Evolutionary conservation across 305 asterid genomes (phyloP), one percentile per base, ranked within the genome.

Genomic region (Rubia balearica): DNA sequence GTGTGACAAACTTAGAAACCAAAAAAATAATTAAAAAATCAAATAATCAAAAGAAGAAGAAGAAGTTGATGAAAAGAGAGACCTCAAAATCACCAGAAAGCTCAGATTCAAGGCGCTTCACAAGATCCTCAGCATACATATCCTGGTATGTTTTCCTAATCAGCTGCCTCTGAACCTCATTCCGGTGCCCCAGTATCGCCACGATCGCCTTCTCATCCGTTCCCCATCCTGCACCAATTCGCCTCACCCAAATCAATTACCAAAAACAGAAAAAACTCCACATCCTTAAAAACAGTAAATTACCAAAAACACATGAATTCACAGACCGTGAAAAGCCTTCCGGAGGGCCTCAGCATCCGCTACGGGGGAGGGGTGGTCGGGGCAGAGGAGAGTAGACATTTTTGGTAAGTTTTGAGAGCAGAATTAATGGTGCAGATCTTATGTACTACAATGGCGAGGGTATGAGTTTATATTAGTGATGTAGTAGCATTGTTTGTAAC

Each of bases 331-430:
- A 66, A 80, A 82, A 69, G 97, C 97, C 78, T 90, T 87, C 72
- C 75, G 76, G 41, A 90, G 83, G 73, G 89, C 88, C 75, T 90
- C 92, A 27, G 97, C 97, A 67, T 90, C 96, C 14, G 88, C 92
- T 72, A 82, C 86, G 22, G 92, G 90, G 59, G 96, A 90, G 74
- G 85, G 81, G 75, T 87, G 82, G 2, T 84, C 90, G 4, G 97
- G 96, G 83, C 56, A 89, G 71, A 79, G 71, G 46, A 90, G 77
- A 70, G 92, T 80, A 14, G 97, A 83, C 96, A 90, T 90, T 46
- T 14, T 27, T 4, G 14, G 30, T 5, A 61, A 8, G 69, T 41
- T 17, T 51, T 51, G 7, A 46, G n/a, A 40, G 59, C 57, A 45
- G 56, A 49, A 4, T 5, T 4, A 5, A 17, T 51, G 7, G 22